Conservation (phyloP, 176 grass and related monocot genomes). For the Carex myosuroides region DNA sequence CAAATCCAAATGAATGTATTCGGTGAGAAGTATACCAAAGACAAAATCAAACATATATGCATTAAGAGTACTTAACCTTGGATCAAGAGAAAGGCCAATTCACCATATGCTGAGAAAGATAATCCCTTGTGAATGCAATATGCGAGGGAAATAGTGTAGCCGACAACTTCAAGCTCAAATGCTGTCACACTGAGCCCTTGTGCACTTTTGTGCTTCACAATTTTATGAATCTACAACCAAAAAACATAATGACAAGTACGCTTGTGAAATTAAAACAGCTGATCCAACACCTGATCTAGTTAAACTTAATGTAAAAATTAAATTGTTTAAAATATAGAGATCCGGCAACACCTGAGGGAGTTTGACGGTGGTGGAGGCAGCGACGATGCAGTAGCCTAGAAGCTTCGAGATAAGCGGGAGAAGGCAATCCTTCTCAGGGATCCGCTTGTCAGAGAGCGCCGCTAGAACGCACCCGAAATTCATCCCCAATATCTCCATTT, state of each 20-base stretch:
- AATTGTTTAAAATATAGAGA: neutral
- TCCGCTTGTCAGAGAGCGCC: slow-evolving; percentile 42
- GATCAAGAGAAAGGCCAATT: slow-evolving; percentile 82
- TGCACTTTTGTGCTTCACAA: slow-evolving; percentile 82
- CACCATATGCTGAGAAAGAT: slow-evolving; percentile 93
- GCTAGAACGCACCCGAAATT: slow-evolving; percentile 75
- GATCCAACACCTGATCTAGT: neutral
- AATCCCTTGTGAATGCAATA: slow-evolving; percentile 98
- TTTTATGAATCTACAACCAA: slow-evolving; percentile 64
- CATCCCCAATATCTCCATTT: slow-evolving; percentile 87
- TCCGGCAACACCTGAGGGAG: slow-evolving; percentile 62
- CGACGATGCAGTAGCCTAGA: slow-evolving; percentile 88
- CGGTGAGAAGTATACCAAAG: neutral
- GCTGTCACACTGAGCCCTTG: slow-evolving; percentile 81
- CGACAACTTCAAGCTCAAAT: slow-evolving; percentile 90
- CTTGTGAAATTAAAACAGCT: neutral
- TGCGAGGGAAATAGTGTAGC: slow-evolving; percentile 92
- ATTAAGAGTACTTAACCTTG: slow-evolving; percentile 52
- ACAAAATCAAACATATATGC: neutral
- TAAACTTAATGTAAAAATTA: neutral
- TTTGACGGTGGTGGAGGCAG: slow-evolving; percentile 95
- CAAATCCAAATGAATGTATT: neutral
- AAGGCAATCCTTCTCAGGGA: slow-evolving; percentile 72
- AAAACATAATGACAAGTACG: neutral
- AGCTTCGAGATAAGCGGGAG: slow-evolving; percentile 89